These are phyloP conservation scores for Herpetomonas tarakana DNA, from an alignment of 208 protist species.

Conservation along the genomic window DNA sequence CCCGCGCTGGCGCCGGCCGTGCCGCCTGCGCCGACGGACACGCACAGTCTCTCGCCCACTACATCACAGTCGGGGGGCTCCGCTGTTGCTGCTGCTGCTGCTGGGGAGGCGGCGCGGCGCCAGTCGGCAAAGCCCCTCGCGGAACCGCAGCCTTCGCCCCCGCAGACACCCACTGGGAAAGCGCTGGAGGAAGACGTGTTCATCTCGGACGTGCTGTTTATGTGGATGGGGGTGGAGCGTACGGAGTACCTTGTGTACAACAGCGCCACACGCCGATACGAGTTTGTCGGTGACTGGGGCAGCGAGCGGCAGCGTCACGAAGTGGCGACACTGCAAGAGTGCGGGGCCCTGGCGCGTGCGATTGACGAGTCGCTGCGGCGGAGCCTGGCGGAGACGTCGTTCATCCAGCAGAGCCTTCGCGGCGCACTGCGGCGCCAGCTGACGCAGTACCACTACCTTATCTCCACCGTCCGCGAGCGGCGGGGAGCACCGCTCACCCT, in stretches of 20 bases:
- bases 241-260: conserved; percentile 44
- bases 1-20: neutral
- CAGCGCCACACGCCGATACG: conserved; percentile 18
- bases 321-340: conserved; percentile 31
- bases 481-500: conserved; percentile 25
- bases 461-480: conserved; percentile 46
- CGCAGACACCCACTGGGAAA: no score
- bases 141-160: no score
- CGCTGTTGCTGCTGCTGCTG: no score
- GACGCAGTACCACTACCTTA: conserved; percentile 60
- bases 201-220: conserved; percentile 56
- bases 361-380: conserved; percentile 36
- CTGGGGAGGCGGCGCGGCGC: no score
- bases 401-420: conserved; percentile 60
- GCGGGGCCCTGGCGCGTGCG: conserved; percentile 33
- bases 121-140: no score
- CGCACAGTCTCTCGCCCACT: no score
- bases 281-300: conserved; percentile 16
- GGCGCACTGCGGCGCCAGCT: conserved; percentile 48
- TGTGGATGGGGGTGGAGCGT: conserved; percentile 55
- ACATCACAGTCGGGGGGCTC: no score
- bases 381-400: conserved; percentile 28
- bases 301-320: conserved; percentile 30
- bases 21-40: no score
- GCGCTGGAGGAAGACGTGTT: conserved; percentile 33